These are phyloP conservation scores for Mortierella sp. DNA, from an alignment of 371 early-diverging fungal genomes.

Conservation along the genomic window DNA sequence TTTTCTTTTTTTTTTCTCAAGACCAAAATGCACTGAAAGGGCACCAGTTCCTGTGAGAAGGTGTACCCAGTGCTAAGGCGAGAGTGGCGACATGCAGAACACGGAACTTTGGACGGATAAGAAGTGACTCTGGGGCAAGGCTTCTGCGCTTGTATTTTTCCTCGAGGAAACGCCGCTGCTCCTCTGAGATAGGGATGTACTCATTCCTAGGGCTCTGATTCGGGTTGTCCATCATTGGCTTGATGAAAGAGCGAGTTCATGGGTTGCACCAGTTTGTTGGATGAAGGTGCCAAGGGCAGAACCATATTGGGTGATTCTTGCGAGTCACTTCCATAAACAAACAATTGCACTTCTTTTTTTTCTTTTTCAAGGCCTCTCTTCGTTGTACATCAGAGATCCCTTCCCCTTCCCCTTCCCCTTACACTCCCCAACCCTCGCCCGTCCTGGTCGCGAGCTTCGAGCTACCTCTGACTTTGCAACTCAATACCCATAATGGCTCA, in stretches of 20 bases:
- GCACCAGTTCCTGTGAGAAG: no score
- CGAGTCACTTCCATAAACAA: no score
- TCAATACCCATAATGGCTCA: conserved; percentile 21
- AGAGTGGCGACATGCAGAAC: conserved; percentile 45
- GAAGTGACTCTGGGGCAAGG: conserved; percentile 47
- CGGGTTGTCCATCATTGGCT: conserved; percentile 34
- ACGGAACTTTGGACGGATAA: conserved; percentile 39
- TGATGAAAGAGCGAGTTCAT: no score
- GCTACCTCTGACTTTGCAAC: neutral
- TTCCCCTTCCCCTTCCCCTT: no score
- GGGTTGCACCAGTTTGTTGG: no score
- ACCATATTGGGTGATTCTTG: no score
- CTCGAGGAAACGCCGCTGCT: conserved; percentile 37
- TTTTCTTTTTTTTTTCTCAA: neutral
- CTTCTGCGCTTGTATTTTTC: conserved; percentile 52
- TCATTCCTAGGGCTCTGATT: conserved; percentile 40
- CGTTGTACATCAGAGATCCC: no score
- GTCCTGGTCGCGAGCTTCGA: neutral
- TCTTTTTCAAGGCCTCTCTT: no score
- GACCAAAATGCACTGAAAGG: no score
- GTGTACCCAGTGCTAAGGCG: conserved; percentile 34
- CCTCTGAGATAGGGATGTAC: conserved; percentile 40
- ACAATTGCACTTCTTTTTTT: no score
- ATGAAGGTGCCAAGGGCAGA: no score
- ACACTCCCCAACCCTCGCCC: no score